Percentiles rank a stretch among this genome's conserved stretches.
These are phyloP conservation scores for Isatis lusitanica DNA, from an alignment of 441 rosid genomes.

Conservation along the genomic window DNA sequence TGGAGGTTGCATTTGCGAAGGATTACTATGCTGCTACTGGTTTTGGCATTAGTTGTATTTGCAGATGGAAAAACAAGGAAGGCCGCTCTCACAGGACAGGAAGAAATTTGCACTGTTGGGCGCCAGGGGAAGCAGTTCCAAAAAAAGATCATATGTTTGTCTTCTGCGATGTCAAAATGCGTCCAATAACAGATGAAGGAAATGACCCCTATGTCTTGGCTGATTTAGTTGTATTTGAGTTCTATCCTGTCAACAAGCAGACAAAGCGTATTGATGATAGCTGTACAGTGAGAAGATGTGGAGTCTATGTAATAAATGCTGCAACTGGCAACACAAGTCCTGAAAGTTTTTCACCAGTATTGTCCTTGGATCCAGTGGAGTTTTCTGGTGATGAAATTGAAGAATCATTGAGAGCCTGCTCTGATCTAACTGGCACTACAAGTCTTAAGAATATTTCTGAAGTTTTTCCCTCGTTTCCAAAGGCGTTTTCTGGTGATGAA, in stretches of 20 bases:
- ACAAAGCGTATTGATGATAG: background rate
- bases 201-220: background rate
- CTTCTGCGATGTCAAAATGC: background rate
- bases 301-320: background rate
- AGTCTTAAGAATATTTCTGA: too few relatives aligned
- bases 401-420: too few relatives aligned
- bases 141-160: conserved; percentile 18
- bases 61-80: conserved; percentile 11
- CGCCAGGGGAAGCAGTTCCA: background rate
- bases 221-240: conserved; percentile 14
- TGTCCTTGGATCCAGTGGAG: background rate
- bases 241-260: background rate
- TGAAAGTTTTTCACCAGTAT: background rate
- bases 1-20: background rate
- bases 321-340: background rate
- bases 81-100: background rate
- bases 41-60: conserved; percentile 4
- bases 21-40: background rate
- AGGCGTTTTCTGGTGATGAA: too few relatives aligned
- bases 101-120: background rate
- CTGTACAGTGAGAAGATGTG: conserved; percentile 14
- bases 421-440: too few relatives aligned
- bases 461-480: too few relatives aligned
- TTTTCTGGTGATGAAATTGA: background rate
- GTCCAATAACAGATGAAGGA: background rate